Conservation (phyloP, 202 grass and related monocot genomes). For the Brachypodium distachyon region DNA sequence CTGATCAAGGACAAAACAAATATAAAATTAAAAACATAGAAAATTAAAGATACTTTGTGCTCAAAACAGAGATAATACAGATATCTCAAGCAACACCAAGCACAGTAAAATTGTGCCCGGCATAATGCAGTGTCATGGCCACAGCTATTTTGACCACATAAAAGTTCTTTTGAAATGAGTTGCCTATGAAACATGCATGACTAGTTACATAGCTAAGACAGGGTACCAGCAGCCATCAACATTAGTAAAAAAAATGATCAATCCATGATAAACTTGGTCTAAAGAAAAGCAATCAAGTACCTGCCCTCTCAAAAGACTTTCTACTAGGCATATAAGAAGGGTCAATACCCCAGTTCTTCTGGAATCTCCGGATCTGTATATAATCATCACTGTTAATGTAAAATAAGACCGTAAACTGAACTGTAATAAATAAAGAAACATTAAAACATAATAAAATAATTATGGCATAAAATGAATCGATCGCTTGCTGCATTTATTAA, state of each 20-base stretch:
- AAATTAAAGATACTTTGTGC: neutral
- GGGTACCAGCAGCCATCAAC: neutral
- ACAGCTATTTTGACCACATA: neutral
- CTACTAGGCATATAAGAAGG: conserved; percentile 83
- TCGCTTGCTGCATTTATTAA: too few species aligned
- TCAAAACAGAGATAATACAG: neutral
- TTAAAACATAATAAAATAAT: neutral
- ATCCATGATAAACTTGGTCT: neutral
- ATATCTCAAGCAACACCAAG: neutral
- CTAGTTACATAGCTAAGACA: neutral
- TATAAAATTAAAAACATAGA: neutral
- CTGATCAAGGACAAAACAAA: neutral
- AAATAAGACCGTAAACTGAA: neutral
- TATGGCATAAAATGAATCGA: neutral
- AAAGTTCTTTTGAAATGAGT: neutral
- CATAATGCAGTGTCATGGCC: neutral
- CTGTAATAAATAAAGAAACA: conserved; percentile 2
- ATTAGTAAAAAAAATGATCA: neutral
- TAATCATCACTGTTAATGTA: conserved; percentile 1
- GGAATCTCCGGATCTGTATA: conserved; percentile 66
- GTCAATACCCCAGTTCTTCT: conserved; percentile 94
- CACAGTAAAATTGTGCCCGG: neutral
- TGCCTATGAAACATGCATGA: neutral
- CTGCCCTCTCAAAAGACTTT: conserved; percentile 90
- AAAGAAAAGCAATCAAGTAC: conserved; percentile 23